Base-by-base conservation (phyloP, 2,329 filamentous ascomycete genomes). In the Corinectria fuckeliana region DNA sequence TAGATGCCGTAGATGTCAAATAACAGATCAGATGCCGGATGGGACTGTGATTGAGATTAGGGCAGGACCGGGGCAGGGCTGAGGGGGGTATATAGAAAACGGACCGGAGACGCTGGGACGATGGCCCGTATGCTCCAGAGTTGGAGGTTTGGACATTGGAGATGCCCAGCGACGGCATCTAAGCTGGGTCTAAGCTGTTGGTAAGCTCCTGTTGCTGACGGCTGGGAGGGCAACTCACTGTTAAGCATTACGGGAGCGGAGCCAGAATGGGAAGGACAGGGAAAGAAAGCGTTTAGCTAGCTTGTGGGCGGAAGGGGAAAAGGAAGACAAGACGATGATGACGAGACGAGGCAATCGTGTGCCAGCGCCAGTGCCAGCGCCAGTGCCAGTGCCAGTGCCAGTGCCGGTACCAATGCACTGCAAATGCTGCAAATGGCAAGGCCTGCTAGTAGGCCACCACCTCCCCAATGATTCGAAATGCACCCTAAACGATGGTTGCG, bases 131-230 rank as follows among this genome's bases (percentile, higher is more conserved):
- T 53, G 39, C 28, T 44, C 28, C 38, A 32, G 47, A 13, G 30
- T 16, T 36, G 25, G 26, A 21, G 42, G 36, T 21, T 16, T 34
- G 20, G 45, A 13, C 32, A 39, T 21, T 42, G 39, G 48, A 36
- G 25, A 41, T 39, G 41, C 41, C 34, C 55, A 52, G 47, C 41
- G 50, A 62, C 61, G 63, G 60, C 63, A 57, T 65, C 65, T 68
- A 57, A 58, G 38, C 48, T 32, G 65, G 69, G 59, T 65, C 65
- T 68, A 57, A 58, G 38, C 48, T 32, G 65, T 69, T 69, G 69
- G 65, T 69, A 56, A 69, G 67, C 67, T 56, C 58, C 63, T 64
- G 65, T 64, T 56, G 60, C 63, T 64, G 65, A 65, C 65, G 58
- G 56, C 50, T 58, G 57, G 58, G 60, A 58, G 32, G 56, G 52